phyloP scores from a whole-genome alignment of 352 stramenopile species.

The Phytophthora cryptogea region DNA sequence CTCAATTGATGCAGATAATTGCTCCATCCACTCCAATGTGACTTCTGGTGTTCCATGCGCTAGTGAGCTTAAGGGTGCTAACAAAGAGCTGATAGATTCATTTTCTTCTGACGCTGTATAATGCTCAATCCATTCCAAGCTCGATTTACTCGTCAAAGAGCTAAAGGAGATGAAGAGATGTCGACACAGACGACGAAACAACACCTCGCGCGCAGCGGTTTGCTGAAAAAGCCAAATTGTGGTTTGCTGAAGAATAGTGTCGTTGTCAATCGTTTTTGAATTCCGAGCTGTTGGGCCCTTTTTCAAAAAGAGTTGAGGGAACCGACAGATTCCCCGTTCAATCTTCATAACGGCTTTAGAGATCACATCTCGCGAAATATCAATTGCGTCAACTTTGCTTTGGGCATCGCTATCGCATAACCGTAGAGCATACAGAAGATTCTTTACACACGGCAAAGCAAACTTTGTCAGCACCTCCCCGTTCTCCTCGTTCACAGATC shows the following conservation, averaged over 20 bases:
- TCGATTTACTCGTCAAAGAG: slow-evolving; percentile 41
- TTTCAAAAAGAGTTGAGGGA: slow-evolving; percentile 52
- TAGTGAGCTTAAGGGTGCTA: slow-evolving; percentile 54
- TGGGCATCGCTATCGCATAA: slow-evolving; percentile 53
- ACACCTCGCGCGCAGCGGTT: slow-evolving; percentile 35
- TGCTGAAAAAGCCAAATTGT: slow-evolving; percentile 53
- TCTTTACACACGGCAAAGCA: slow-evolving; percentile 68
- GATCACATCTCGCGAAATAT: slow-evolving; percentile 64
- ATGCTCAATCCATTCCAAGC: slow-evolving; percentile 52
- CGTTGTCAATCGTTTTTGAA: slow-evolving; percentile 1
- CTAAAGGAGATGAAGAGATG: slow-evolving; percentile 57
- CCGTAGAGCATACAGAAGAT: slow-evolving; percentile 65
- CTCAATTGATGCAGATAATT: slow-evolving; percentile 63
- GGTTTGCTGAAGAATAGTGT: slow-evolving; percentile 23
- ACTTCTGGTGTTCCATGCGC: slow-evolving; percentile 31
- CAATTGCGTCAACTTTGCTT: slow-evolving; percentile 33
- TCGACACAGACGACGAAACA: slow-evolving; percentile 48
- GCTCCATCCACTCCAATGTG: slow-evolving; percentile 62
- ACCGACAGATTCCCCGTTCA: slow-evolving; percentile 57
- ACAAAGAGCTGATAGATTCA: slow-evolving; percentile 31
- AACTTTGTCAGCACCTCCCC: slow-evolving; percentile 52
- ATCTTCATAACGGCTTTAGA: slow-evolving; percentile 63
- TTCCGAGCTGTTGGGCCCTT: slow-evolving; percentile 1
- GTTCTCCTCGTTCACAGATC: slow-evolving; percentile 63
- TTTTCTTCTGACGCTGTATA: slow-evolving; percentile 33